Evolutionary conservation across 352 stramenopile species (phyloP).

Genomic region (Pythium aquatile): DNA sequence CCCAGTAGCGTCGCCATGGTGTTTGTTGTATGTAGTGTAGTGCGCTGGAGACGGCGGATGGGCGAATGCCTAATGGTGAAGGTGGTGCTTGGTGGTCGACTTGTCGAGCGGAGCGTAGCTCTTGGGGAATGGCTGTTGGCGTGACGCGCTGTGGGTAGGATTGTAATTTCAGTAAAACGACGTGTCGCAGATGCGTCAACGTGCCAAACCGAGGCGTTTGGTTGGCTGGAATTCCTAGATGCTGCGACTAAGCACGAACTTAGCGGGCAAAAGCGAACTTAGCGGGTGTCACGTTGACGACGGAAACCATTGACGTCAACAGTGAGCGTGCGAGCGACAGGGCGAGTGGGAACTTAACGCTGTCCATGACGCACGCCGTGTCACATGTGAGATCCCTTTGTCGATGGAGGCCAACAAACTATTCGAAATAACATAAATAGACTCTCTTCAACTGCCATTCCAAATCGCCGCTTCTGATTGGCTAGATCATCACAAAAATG

Average conservation of each 20-base stretch:
- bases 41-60: not conserved
- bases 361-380: slow-evolving; percentile 7
- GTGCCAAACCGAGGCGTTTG: not conserved
- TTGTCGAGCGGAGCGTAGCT: not conserved
- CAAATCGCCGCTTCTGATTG: not conserved
- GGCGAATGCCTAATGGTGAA: slow-evolving; percentile 12
- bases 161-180: slow-evolving; percentile 5
- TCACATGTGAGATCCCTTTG: slow-evolving; percentile 4
- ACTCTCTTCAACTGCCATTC: not conserved
- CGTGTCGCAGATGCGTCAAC: slow-evolving; percentile 15
- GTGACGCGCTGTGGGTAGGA: slow-evolving; percentile 3
- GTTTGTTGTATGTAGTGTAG: not conserved
- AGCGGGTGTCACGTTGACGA: not conserved
- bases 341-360: slow-evolving; percentile 15
- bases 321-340: slow-evolving; percentile 4
- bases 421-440: not conserved
- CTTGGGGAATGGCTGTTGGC: not conserved
- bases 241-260: not conserved
- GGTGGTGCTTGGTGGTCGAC: not conserved
- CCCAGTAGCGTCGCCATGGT: slow-evolving; percentile 18
- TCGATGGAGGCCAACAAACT: not conserved
- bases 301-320: slow-evolving; percentile 22
- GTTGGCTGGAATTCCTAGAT: slow-evolving; percentile 5
- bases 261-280: not conserved
- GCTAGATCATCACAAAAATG: not conserved